Evolutionary conservation across 345 rosid species (phyloP), one percentile per base, ranked within the genome.

Genomic region (Brassica rapa): DNA sequence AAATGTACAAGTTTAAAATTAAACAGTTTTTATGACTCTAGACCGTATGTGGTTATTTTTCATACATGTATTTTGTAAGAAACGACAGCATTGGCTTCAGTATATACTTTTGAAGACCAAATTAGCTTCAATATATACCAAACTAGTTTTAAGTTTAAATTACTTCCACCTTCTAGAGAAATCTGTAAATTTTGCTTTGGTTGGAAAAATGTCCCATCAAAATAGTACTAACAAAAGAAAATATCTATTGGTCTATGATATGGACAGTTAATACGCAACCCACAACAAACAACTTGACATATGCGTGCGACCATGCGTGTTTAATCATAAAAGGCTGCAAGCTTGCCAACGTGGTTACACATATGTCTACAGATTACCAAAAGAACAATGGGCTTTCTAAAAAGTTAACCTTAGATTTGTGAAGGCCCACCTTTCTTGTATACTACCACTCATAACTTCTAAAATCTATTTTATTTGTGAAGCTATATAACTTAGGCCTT

Each of bases 141-240:
- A 27, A 27, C 30, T 27, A 27, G 19, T 19, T 19, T 19, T 39
- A 39, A 39, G 46, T 41, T 10, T 2, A 41, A 41, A 41, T 41
- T 41, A 41, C 49, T 49, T n/a, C 56, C 8, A 1, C 6, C 6
- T 51, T 78, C 77, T 64, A 57, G 72, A 77, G 64, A 29, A 21
- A 64, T 78, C 72, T 39, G 55, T 37, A 7, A 11, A 37, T 39
- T 77, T 70, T 77, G 61, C 66, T 71, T 71, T 63, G 81, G 66
- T 71, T 6, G 19, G 56, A 24, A 77, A 60, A 16, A 35, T 62
- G 80, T 77, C 57, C 11, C 29, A 37, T 77, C 56, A 35, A 62
- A 49, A 43, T 41, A 43, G 23, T 49, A 51, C 4, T 15, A 9
- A 46, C 55, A 14, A 14, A 10, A 39, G 12, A 23, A 35, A 53